phyloP scores from a whole-genome alignment of 73 alveolate genomes.

The Paramecium octaurelia region DNA sequence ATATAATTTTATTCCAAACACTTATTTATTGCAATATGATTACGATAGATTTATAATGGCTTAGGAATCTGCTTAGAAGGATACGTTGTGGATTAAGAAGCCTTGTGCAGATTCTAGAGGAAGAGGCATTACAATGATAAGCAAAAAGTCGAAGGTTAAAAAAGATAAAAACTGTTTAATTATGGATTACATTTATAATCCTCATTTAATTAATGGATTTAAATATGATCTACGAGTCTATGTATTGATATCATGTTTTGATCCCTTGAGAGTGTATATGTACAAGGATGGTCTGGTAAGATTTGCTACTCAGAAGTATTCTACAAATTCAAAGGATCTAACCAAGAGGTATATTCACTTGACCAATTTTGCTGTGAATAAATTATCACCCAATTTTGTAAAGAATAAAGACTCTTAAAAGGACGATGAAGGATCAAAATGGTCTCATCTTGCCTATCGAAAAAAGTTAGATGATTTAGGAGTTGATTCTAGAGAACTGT shows the following conservation, averaged over 20 bases:
- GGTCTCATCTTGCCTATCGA: conserved; percentile 75
- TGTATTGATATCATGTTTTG: conserved; percentile 83
- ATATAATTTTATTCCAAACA: conserved; percentile 81
- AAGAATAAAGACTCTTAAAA: conserved; percentile 73
- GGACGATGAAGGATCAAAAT: conserved; percentile 86
- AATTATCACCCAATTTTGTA: conserved; percentile 76
- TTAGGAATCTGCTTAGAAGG: conserved; percentile 71
- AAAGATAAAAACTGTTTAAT: conserved; percentile 62
- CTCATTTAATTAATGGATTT: conserved; percentile 84
- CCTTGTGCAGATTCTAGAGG: conserved; percentile 96
- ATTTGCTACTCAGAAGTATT: conserved; percentile 89
- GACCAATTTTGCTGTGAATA: conserved; percentile 88
- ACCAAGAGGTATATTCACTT: conserved; percentile 82
- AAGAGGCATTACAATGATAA: conserved; percentile 87
- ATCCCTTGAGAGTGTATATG: conserved; percentile 88
- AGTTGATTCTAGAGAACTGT: conserved; percentile 61
- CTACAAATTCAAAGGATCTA: conserved; percentile 59
- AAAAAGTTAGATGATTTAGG: conserved; percentile 68
- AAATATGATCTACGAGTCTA: conserved; percentile 93
- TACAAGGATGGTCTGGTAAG: conserved; percentile 91
- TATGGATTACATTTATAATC: conserved; percentile 78
- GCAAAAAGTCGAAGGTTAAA: conserved; percentile 73
- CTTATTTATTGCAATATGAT: conserved; percentile 89
- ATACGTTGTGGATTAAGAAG: conserved; percentile 86
- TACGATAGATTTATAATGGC: conserved; percentile 81